A percentile compares a stretch with the other conserved stretches of the same genome.
Conservation (phyloP, 2,329 filamentous ascomycete species). For the Fusarium graminum region DNA sequence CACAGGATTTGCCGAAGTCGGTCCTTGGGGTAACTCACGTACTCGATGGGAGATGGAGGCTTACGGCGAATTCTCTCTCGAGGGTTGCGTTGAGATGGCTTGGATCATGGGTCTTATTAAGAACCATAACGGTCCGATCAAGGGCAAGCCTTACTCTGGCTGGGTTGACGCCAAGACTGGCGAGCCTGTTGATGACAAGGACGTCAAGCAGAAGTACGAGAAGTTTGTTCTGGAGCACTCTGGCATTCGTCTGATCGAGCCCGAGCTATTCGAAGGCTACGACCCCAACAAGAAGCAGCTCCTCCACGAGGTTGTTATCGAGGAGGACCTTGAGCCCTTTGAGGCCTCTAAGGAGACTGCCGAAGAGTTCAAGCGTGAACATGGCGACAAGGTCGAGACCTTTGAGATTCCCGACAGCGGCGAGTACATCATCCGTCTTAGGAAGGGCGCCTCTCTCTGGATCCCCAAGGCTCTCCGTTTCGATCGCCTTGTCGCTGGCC, state of each 20-base stretch:
- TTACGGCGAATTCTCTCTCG: slow-evolving; percentile 93
- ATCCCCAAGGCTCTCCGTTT: slow-evolving; percentile 98
- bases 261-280: slow-evolving; percentile 95
- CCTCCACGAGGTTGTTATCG: slow-evolving; percentile 96
- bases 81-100: slow-evolving; percentile 98
- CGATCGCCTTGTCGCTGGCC: slow-evolving; percentile 95
- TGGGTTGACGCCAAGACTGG: slow-evolving; percentile 96
- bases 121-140: slow-evolving; percentile 96
- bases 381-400: slow-evolving; percentile 96
- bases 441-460: slow-evolving; percentile 93
- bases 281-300: slow-evolving; percentile 99
- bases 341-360: slow-evolving; percentile 98
- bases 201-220: slow-evolving; percentile 97
- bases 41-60: slow-evolving; percentile 99
- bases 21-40: slow-evolving; percentile 97
- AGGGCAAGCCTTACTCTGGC: slow-evolving; percentile 95
- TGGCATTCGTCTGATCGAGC: slow-evolving; percentile 97
- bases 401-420: slow-evolving; percentile 95
- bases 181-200: slow-evolving; percentile 97
- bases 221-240: slow-evolving; percentile 96
- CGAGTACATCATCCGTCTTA: slow-evolving; percentile 93
- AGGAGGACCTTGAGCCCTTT: slow-evolving; percentile 97
- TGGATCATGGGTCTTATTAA: slow-evolving; percentile 99
- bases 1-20: slow-evolving; percentile 94
- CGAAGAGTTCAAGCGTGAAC: slow-evolving; percentile 96